Base-by-base conservation (phyloP, 192 early-diverging fungal species). In the Mortierella claussenii region DNA sequence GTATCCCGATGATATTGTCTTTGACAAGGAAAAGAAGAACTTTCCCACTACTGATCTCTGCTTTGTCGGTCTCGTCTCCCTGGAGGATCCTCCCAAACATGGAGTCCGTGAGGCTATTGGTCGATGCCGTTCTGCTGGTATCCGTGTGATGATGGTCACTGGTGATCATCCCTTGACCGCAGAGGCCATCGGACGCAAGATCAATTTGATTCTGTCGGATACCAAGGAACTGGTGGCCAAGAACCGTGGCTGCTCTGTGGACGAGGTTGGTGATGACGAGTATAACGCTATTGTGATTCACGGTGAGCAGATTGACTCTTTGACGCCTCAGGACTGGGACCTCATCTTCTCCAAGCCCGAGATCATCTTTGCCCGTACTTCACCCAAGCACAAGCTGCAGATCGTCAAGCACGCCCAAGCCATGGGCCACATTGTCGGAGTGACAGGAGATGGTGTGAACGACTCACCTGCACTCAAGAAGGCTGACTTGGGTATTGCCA, bases 61-160 rank as follows among this genome's bases (percentile, higher is more conserved):
- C 37, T 88, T 97, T 90, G 86, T 97, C 20, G 97, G 97, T 13
- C 85, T 99, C 23, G 87, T 88, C 11, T 93, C 91, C n/a, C 83
- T 99, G 9, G 94, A 97, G 71, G 97, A 97, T 78, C 97, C 97
- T 53, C 97, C 97, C 67, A 97, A 97, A 79, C 96, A 97, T 74
- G 97, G 95, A 55, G 96, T 99, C n/a, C 94, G 95, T 80, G 95
- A 97, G 80, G 96, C 96, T 23, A 94, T 99, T 79, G 96, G 95
- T 43, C 89, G 91, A 44, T 96, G 95, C 76, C 92, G 95, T 58
- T 82, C 80, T 30, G 97, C 97, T 13, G 97, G 97, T 62, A 93
- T 99, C 81, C 91, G 93, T 75, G 95, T 99, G 40, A 93, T 99
- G 86, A 97, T 99, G 95, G 95, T 99, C n/a, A 99, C 97, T 34